Evolutionary conservation across 202 grass and related monocot genomes (phyloP), one percentile per base, ranked within the genome.

Genomic region (Bolboschoenoplectus hybrid): DNA sequence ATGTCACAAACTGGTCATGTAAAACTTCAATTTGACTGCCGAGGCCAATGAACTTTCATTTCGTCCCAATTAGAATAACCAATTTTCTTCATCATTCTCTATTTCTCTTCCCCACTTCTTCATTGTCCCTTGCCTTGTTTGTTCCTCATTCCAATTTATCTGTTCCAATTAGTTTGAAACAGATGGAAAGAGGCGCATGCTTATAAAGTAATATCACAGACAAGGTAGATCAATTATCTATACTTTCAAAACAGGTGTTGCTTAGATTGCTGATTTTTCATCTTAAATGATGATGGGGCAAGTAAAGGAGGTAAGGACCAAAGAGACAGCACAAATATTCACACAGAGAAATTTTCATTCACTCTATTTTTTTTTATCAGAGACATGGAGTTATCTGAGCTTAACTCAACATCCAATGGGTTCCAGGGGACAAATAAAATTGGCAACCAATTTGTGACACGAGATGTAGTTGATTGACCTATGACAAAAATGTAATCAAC

Each of bases 151-250:
- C 11, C 7, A 32, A 64, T 9, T 34, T 64, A 1, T 51, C 7
- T 51, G 49, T 51, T 51, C 9, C 49, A 64, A 64, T 35, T 64
- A 51, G 12, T 56, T 34, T 36, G 26, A 65, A 65, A 64, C 26
- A 64, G 9, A 65, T 36, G 32, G 63, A 65, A 65, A 65, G 8
- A 14, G 3, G 34, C 50, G 70, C 9, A 50, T 11, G 45, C 70
- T 74, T 74, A 74, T 26, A 49, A 73, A 74, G 70, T 46, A 74
- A 74, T 74, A 74, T 74, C n/a, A 74, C 5, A 49, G 11, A 36
- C 11, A 13, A 61, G 45, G 53, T 47, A 13, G 47, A 14, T 76
- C n/a, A 6, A 53, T 53, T 53, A 51, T 36, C 11, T 52, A 76
- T 52, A 53, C 72, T 55, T 14, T 76, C 49, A 19, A 44, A 39